These are phyloP conservation scores for Jaenimonas drosophilae DNA, from an alignment of 208 protist genomes.

Conservation along the genomic window DNA sequence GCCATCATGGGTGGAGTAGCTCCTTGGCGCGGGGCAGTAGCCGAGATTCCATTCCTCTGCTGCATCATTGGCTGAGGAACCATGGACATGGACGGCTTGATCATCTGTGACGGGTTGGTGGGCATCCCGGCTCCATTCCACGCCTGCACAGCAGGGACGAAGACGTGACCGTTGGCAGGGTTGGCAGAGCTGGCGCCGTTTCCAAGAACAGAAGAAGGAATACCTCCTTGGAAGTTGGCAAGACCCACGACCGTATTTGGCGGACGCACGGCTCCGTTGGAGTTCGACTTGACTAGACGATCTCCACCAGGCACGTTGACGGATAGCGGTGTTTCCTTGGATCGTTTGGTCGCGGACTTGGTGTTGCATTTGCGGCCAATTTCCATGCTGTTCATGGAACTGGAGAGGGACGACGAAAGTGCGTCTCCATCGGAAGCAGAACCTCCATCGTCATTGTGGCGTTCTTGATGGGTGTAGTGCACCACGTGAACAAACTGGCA, in stretches of 20 bases:
- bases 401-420: conserved; percentile 8
- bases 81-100: too few relatives aligned
- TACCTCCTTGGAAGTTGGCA: too few relatives aligned
- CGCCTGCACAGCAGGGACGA: too few relatives aligned
- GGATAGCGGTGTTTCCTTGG: conserved; percentile 25
- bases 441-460: conserved; percentile 16
- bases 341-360: conserved; percentile 3
- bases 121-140: too few relatives aligned
- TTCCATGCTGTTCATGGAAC: conserved; percentile 10
- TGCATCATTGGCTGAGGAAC: conserved; percentile 1
- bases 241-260: too few relatives aligned
- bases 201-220: too few relatives aligned
- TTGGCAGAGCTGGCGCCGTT: too few relatives aligned
- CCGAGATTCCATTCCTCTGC: conserved; percentile 1
- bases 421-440: conserved; percentile 31
- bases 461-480: conserved; percentile 23
- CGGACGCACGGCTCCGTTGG: too few relatives aligned
- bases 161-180: too few relatives aligned
- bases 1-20: neutral
- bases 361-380: conserved; percentile 6
- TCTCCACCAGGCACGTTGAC: too few relatives aligned
- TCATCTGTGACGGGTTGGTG: too few relatives aligned
- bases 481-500: conserved; percentile 69
- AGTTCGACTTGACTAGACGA: too few relatives aligned
- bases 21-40: neutral